Conservation (phyloP, 495 filamentous ascomycete genomes). For the Lentithecium fluviatile region DNA sequence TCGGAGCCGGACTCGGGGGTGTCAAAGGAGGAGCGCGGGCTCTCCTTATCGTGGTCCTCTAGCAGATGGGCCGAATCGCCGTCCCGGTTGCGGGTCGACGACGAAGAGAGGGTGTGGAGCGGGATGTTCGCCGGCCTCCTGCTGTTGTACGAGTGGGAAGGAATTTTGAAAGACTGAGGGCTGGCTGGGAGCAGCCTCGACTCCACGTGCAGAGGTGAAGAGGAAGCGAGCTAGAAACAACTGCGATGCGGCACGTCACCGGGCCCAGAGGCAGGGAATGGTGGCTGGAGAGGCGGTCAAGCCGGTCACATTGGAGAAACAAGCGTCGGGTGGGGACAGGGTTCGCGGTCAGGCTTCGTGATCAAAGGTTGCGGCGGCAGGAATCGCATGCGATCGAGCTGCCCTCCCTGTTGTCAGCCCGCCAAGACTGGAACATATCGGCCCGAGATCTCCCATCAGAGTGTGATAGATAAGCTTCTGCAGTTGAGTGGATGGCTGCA, state of each 20-base stretch:
- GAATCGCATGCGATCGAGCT: constrained; percentile 4
- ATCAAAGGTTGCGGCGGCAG: constrained; percentile 8
- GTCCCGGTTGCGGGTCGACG: constrained; percentile 43
- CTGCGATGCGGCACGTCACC: constrained; percentile 25
- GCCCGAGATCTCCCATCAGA: not conserved
- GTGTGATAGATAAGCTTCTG: not conserved
- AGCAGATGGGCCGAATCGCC: constrained; percentile 43
- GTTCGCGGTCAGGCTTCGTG: constrained; percentile 4
- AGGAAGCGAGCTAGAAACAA: no score
- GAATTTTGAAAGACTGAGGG: constrained; percentile 59
- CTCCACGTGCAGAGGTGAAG: constrained; percentile 23
- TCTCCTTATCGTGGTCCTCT: constrained; percentile 51
- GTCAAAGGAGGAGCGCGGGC: constrained; percentile 48
- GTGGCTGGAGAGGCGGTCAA: constrained; percentile 22
- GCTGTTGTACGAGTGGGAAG: constrained; percentile 43
- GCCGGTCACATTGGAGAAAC: constrained; percentile 27
- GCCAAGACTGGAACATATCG: not conserved
- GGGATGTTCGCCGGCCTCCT: constrained; percentile 55
- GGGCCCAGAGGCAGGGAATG: constrained; percentile 22
- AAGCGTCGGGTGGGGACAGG: constrained; percentile 14
- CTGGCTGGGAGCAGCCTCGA: constrained; percentile 51
- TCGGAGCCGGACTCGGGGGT: constrained; percentile 65
- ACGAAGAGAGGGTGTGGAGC: constrained; percentile 54
- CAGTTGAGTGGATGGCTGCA: no score
- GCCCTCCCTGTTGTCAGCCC: not conserved